Percentiles rank a stretch among this genome's conserved stretches.
Evolutionary conservation across 768 basidiomycete species (phyloP).

Genomic region (Pulveroboletus sp.): DNA sequence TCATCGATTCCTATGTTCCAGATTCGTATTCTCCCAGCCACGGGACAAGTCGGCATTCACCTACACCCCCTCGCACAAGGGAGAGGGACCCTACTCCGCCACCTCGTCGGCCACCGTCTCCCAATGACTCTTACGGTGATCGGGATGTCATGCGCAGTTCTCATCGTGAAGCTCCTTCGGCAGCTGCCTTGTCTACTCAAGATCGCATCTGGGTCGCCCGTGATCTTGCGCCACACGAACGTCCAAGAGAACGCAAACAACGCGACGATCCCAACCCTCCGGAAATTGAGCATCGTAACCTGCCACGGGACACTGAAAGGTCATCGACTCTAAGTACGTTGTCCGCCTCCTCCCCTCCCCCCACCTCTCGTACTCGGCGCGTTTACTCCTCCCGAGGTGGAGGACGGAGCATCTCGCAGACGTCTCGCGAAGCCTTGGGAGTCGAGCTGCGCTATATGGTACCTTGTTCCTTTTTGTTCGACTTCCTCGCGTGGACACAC

Average conservation of each 20-base stretch:
- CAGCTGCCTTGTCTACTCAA: conserved; percentile 14
- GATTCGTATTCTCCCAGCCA: conserved; percentile 25
- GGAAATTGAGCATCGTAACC: conserved; percentile 20
- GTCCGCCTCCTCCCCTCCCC: conserved; percentile 39
- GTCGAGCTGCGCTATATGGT: conserved; percentile 34
- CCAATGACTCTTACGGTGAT: conserved; percentile 20
- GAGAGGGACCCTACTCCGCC: conserved; percentile 20
- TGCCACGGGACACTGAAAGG: conserved; percentile 28
- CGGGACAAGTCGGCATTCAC: conserved; percentile 17
- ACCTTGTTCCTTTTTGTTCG: conserved; percentile 33
- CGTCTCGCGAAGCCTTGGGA: conserved; percentile 46
- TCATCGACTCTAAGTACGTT: conserved; percentile 44
- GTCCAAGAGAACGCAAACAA: conserved; percentile 23
- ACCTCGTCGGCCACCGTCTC: conserved; percentile 22
- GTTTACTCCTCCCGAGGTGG: conserved; percentile 36
- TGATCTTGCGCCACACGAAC: conserved; percentile 11
- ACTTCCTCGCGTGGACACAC: conserved; percentile 37
- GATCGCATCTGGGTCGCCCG: conserved; percentile 25
- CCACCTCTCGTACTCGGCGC: conserved; percentile 34
- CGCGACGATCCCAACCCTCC: conserved; percentile 19
- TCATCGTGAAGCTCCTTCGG: conserved; percentile 19
- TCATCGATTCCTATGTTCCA: conserved; percentile 25
- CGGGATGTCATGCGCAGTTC: conserved; percentile 15
- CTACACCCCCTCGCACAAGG: conserved; percentile 24
- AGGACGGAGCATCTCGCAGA: conserved; percentile 30